A percentile compares a stretch with the other conserved stretches of the same genome.
Evolutionary conservation across 805 yeast genomes (phyloP).

Genomic region (Lipomyces mesembrius): DNA sequence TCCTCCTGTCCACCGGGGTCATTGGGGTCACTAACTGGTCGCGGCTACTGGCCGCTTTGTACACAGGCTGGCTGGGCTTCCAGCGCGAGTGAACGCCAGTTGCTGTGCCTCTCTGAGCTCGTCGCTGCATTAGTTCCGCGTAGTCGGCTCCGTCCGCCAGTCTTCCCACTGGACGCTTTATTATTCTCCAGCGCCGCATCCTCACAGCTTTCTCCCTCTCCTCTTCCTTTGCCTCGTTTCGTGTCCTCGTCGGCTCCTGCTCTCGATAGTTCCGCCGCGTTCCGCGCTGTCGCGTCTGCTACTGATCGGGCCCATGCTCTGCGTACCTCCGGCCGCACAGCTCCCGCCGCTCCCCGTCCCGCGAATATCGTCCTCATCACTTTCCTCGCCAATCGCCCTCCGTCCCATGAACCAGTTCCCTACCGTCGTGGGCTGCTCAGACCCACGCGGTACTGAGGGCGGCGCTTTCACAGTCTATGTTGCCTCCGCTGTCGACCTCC

Average conservation of each 20-base stretch:
- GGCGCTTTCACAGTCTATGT: slow-evolving; percentile 31
- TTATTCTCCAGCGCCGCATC: background rate
- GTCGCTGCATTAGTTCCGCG: too few species aligned
- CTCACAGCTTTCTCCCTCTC: background rate
- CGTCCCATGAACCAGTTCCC: slow-evolving; percentile 20
- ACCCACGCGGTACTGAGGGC: slow-evolving; percentile 31
- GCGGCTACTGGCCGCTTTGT: too few species aligned
- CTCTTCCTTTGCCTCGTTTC: background rate
- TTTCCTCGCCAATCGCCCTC: background rate
- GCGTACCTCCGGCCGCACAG: slow-evolving; percentile 5
- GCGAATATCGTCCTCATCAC: background rate
- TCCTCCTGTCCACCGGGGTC: too few species aligned
- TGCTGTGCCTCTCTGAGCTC: too few species aligned
- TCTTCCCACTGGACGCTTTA: too few species aligned
- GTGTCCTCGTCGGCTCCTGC: too few species aligned
- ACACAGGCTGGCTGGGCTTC: too few species aligned
- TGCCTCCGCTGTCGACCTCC: slow-evolving; percentile 20
- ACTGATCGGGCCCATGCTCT: slow-evolving; percentile 1
- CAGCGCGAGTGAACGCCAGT: too few species aligned
- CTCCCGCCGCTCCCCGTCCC: slow-evolving; percentile 2
- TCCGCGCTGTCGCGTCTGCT: background rate
- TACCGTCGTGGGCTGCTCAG: slow-evolving; percentile 33
- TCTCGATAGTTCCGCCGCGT: background rate
- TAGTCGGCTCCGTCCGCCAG: too few species aligned
- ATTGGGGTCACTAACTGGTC: too few species aligned